Base-by-base conservation (phyloP, 148 eudicot genomes). In the Rhododendron williamsianum region DNA sequence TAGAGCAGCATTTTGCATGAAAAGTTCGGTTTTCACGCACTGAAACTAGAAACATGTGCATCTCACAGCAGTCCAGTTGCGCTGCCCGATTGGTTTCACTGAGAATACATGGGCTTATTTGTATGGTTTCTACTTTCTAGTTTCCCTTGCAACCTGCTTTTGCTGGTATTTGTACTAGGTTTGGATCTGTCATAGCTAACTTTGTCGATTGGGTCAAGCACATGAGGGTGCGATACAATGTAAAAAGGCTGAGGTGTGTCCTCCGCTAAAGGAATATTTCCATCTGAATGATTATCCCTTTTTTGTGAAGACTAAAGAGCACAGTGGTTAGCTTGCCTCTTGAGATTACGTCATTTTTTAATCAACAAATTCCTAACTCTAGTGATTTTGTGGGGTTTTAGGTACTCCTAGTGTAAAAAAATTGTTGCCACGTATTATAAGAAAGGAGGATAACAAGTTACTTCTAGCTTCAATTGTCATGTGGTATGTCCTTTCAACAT, bases 81-180 rank as follows among this genome's bases (percentile, higher is more conserved):
- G 43, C 21, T 23, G 74, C 18, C 41, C 4, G 43, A 48, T 72
- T 27, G 65, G 21, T 45, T 46, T 74, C 23, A 30, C 38, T 83
- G 21, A 10, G 43, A 46, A 23, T 13, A 8, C 15, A 83, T 36
- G 33, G 46, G 41, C 25, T 46, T 71, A 67, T 83, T 4, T 27
- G 27, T 69, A 45, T 5, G n/a, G 76, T 69, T 45, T 21, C 25
- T 45, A 45, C 4, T 6, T 45, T 21, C 58, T 67, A 15, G n/a
- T 45, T 43, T 82, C 58, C 46, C 23, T 69, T 46, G 77, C 48
- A 3, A 9, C 18, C 56, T 65, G 58, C 36, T 45, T n/a, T 82
- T 81, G 33, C 48, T 30, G 65, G 49, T 58, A 16, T 35, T 54
- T 85, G 81, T 77, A 12, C 33, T 63, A 84, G 45, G 67, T 81